phyloP scores from a whole-genome alignment of 805 yeast species.

The Candida berthetii region DNA sequence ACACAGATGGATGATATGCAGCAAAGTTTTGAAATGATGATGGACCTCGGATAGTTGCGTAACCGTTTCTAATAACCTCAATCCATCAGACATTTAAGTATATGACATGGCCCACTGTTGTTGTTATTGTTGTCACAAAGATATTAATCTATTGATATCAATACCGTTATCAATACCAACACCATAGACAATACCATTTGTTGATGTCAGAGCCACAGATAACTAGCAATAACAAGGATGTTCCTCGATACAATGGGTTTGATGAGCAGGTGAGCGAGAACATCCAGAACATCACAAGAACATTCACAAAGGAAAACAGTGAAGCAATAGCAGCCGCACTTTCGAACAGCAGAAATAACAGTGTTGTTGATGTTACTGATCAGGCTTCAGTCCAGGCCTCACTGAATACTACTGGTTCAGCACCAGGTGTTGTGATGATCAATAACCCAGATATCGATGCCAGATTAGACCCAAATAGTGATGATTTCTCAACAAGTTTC shows the following conservation, averaged over 20 bases:
- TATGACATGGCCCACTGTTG: no score
- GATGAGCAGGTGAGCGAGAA: constrained; percentile 23
- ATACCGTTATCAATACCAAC: no score
- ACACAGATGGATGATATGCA: no score
- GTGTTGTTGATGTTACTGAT: background rate
- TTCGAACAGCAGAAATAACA: constrained; percentile 2
- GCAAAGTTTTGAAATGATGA: no score
- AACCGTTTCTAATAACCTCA: no score
- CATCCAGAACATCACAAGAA: constrained; percentile 37
- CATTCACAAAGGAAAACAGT: constrained; percentile 18
- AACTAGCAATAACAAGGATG: no score
- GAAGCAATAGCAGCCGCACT: constrained; percentile 1
- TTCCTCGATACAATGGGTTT: constrained; percentile 26
- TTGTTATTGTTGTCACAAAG: no score
- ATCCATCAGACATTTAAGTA: no score
- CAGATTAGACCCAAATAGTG: constrained; percentile 51
- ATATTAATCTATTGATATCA: no score
- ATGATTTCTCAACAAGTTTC: constrained; percentile 46
- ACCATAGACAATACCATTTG: background rate
- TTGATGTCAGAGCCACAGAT: no score
- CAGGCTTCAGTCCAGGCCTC: background rate
- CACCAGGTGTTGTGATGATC: background rate
- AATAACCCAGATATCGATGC: constrained; percentile 19
- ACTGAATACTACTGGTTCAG: constrained; percentile 4
- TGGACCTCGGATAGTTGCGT: no score